phyloP scores from a whole-genome alignment of 2,329 filamentous ascomycete species.

The Pseudocercospora vitis region DNA sequence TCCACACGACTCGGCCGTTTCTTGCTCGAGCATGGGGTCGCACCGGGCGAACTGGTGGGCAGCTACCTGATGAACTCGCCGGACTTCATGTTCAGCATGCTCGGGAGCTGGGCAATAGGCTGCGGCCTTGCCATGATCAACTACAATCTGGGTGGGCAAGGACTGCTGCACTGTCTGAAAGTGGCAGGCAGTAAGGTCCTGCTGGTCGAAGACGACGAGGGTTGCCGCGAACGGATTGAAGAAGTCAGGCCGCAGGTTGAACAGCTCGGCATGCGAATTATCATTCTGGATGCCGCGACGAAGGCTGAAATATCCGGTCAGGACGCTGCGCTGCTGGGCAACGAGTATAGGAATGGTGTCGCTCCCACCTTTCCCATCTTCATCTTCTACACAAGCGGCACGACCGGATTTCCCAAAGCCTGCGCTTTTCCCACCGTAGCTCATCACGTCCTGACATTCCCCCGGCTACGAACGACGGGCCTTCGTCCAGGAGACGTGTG shows the following conservation, averaged over 20 bases:
- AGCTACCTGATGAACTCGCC: conserved; percentile 40
- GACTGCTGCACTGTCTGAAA: conserved; percentile 40
- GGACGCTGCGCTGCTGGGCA: conserved; percentile 54
- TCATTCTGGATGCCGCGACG: conserved; percentile 53
- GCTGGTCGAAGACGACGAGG: conserved; percentile 50
- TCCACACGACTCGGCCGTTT: conserved; percentile 62
- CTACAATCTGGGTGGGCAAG: conserved; percentile 39
- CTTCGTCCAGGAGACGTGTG: conserved; percentile 58
- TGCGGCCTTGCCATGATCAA: conserved; percentile 40
- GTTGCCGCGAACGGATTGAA: conserved; percentile 58
- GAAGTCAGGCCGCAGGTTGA: conserved; percentile 51
- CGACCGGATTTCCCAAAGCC: conserved; percentile 73
- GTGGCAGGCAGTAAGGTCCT: conserved; percentile 43
- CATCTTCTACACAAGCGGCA: conserved; percentile 74
- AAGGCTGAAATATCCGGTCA: conserved; percentile 51
- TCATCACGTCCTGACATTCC: conserved; percentile 42
- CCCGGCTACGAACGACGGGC: conserved; percentile 40
- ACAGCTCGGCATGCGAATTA: conserved; percentile 58
- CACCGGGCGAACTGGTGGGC: conserved; percentile 37
- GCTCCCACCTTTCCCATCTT: conserved; percentile 57
- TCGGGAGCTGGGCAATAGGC: conserved; percentile 37
- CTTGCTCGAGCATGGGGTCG: conserved; percentile 49
- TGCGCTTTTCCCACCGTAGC: conserved; percentile 60
- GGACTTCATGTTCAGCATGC: conserved; percentile 37
- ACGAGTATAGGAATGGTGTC: conserved; percentile 56